Conservation (phyloP, 139 green algal species). For the Mychonastes homosphaera region DNA sequence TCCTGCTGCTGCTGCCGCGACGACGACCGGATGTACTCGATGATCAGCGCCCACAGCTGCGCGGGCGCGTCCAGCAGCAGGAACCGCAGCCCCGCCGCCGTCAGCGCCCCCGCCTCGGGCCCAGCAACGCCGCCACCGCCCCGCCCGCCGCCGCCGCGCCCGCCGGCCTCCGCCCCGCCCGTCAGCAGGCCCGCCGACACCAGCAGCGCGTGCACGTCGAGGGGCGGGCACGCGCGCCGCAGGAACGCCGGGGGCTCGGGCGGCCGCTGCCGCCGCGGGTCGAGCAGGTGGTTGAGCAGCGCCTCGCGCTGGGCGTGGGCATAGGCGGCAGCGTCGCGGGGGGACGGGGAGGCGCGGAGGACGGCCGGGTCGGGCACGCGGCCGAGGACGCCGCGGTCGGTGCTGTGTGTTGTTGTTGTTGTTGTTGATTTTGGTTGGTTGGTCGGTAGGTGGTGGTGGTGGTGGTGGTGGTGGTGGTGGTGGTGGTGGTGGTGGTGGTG, state of each 20-base stretch:
- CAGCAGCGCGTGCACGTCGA: constrained; percentile 46
- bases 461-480: too few relatives aligned
- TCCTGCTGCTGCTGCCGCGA: constrained; percentile 19
- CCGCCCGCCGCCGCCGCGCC: not conserved
- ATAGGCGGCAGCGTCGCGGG: too few relatives aligned
- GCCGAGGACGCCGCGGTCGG: too few relatives aligned
- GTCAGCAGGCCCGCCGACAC: constrained; percentile 30
- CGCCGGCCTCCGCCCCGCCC: not conserved
- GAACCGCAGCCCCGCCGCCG: constrained; percentile 61
- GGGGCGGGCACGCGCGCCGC: constrained; percentile 2
- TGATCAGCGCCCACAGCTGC: constrained; percentile 75
- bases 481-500: too few relatives aligned
- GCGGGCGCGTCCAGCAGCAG: constrained; percentile 58
- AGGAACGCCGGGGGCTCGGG: not conserved
- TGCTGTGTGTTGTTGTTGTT: too few relatives aligned
- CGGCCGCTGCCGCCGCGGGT: not conserved
- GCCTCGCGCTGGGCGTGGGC: too few relatives aligned
- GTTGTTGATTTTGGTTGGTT: too few relatives aligned
- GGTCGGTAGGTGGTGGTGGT: too few relatives aligned
- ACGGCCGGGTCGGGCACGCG: too few relatives aligned
- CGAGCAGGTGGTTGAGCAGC: constrained; percentile 51
- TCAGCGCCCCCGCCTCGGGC: constrained; percentile 35
- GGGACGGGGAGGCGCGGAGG: too few relatives aligned
- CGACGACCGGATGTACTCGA: constrained; percentile 61
- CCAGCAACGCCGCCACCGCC: not conserved